Evolutionary conservation across 2,329 filamentous ascomycete genomes (phyloP).

Genomic region (Xylaria arbuscula): DNA sequence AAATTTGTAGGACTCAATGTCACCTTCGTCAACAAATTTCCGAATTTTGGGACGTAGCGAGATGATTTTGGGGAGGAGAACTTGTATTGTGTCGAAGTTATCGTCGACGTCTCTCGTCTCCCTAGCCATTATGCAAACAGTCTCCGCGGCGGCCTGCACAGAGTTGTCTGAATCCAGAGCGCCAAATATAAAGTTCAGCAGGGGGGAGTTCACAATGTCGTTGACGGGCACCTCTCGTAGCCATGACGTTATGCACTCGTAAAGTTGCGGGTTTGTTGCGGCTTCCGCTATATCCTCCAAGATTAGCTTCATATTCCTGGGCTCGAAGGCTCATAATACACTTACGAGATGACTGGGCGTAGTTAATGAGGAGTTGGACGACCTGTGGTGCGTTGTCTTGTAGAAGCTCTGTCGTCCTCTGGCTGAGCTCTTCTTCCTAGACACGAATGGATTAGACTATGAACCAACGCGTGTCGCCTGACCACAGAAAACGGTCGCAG

Average conservation of each 20-base stretch:
- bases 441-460: conserved; percentile 60
- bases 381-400: conserved; percentile 91
- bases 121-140: conserved; percentile 88
- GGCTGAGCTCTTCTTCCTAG: conserved; percentile 94
- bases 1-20: conserved; percentile 86
- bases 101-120: conserved; percentile 96
- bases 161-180: conserved; percentile 80
- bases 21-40: conserved; percentile 80
- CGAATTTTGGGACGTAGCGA: conserved; percentile 80
- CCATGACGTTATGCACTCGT: conserved; percentile 98
- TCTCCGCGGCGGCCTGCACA: conserved; percentile 90
- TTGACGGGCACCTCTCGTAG: conserved; percentile 88
- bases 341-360: conserved; percentile 90
- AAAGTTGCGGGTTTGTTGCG: conserved; percentile 85
- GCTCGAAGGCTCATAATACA: conserved; percentile 31
- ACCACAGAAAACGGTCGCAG: conserved; percentile 43
- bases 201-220: conserved; percentile 84
- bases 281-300: conserved; percentile 68
- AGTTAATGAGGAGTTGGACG: conserved; percentile 86
- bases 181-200: conserved; percentile 83
- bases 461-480: conserved; percentile 51
- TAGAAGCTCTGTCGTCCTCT: conserved; percentile 88
- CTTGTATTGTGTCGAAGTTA: conserved; percentile 81
- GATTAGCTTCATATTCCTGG: conserved; percentile 32
- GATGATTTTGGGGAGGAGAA: conserved; percentile 83